Base-by-base conservation (phyloP, 2,329 filamentous ascomycete genomes). In the Microdochium paspali region DNA sequence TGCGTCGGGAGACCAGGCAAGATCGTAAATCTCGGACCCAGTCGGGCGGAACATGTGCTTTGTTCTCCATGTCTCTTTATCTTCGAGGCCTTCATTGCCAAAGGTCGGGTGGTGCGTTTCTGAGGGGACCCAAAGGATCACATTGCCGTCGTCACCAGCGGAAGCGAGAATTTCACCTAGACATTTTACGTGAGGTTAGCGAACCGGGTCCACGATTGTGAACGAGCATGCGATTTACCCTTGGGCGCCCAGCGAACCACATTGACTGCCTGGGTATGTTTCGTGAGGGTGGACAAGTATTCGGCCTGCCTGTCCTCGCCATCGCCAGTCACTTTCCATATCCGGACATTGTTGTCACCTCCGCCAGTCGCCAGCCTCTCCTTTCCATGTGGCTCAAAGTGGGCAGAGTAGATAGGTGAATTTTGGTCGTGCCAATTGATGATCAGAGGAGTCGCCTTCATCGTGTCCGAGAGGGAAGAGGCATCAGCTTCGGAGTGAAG, bases 391-490 rank as follows among this genome's bases (percentile, higher is more conserved):
- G 88, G 88, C 65, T 98, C 91, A 65, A 97, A 98, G 67, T 97
- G 91, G 57, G 90, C 89, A 40, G 91, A 96, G 72, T 97, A 98
- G 65, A 98, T 90, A 50, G 93, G 93, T 59, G 88, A 83, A 70
- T 94, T 95, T 63, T 95, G 88, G 67, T 96, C 88, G 70, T 98
- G 94, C 93, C 93, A 98, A 74, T 94, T 89, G 71, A 98, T 91
- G 64, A 97, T 91, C 58, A 98, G 79, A 58, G 93, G 91, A 62
- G 89, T 85, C 63, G 90, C 90, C 79, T 95, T 97, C 93, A 98
- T 98, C 64, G 67, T 74, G 67, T 61, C 61, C 58, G 53, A 40
- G 50, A 46, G 42, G 51, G 42, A 25, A 35, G 49, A 54, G 56
- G 53, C 52, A 58, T 57, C 6, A 40, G 35, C 35, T 20, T 20